A percentile compares a stretch with the other conserved stretches of the same genome.
Evolutionary conservation across 371 early-diverging fungal genomes (phyloP).

Genomic region (Mucor piriformis): DNA sequence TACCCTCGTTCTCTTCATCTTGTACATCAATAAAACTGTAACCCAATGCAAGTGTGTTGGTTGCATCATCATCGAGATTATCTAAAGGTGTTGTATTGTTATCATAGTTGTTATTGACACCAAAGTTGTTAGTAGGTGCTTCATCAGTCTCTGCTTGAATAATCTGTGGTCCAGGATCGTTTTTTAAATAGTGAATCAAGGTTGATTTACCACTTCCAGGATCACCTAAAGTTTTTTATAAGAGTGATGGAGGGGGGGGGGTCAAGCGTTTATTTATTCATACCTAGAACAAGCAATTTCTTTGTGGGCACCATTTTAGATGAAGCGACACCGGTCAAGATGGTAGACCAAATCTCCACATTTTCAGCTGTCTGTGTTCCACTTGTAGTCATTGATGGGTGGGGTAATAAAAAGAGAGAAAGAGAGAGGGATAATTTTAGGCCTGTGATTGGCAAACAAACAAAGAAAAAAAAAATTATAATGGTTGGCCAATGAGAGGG

Average conservation of each 20-base stretch:
- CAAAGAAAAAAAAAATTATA: no score
- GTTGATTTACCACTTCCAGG: slow-evolving; percentile 77
- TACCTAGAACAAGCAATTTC: slow-evolving; percentile 73
- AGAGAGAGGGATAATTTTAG: no score
- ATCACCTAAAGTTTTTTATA: slow-evolving; percentile 54
- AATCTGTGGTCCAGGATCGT: slow-evolving; percentile 59
- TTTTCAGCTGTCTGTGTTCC: slow-evolving; percentile 28
- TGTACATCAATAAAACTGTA: slow-evolving; percentile 84
- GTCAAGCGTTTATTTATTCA: no score
- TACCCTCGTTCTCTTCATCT: slow-evolving; percentile 85
- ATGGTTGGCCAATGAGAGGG: no score
- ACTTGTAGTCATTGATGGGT: neutral
- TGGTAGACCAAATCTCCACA: slow-evolving; percentile 77
- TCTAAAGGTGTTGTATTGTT: slow-evolving; percentile 50
- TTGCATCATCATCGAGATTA: slow-evolving; percentile 62
- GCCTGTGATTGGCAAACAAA: no score
- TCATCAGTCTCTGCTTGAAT: slow-evolving; percentile 44
- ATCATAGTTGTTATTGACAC: slow-evolving; percentile 41
- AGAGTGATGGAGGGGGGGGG: no score
- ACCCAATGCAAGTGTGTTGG: slow-evolving; percentile 80
- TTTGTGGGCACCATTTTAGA: slow-evolving; percentile 71
- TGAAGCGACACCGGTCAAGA: slow-evolving; percentile 72
- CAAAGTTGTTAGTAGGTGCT: slow-evolving; percentile 40
- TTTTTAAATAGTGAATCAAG: slow-evolving; percentile 68
- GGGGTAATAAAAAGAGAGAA: no score